Evolutionary conservation across 371 early-diverging fungal genomes (phyloP).

Genomic region (Batkoa obscura): DNA sequence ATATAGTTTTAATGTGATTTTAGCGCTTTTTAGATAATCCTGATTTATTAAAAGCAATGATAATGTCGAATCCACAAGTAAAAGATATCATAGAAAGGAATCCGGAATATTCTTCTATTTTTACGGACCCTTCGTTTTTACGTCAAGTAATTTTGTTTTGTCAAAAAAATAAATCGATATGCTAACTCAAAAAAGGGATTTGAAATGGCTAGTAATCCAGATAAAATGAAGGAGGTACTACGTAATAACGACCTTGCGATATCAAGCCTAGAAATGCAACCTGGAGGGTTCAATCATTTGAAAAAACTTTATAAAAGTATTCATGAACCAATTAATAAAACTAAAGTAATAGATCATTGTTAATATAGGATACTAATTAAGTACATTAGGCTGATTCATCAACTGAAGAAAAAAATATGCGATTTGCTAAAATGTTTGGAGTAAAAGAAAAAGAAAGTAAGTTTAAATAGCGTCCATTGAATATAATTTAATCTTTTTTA

Average conservation of each 20-base stretch:
- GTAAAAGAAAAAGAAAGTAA: conserved; percentile 30
- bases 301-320: conserved; percentile 54
- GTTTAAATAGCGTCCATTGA: not conserved
- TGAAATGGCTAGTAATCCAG: conserved; percentile 36
- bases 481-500: conserved; percentile 2
- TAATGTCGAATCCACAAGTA: conserved; percentile 52
- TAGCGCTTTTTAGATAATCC: conserved; percentile 9
- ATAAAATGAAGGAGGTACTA: conserved; percentile 59
- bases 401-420: conserved; percentile 40
- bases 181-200: conserved; percentile 7
- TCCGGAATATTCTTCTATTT: conserved; percentile 56
- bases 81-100: conserved; percentile 43
- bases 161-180: not conserved
- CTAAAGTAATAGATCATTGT: conserved; percentile 11
- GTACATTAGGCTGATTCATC: conserved; percentile 14
- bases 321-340: conserved; percentile 48
- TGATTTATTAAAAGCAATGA: conserved; percentile 48
- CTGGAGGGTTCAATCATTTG: conserved; percentile 71
- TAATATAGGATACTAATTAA: conserved; percentile 1
- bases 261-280: conserved; percentile 65
- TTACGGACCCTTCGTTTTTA: conserved; percentile 54
- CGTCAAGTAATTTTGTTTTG: conserved; percentile 23
- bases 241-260: conserved; percentile 71
- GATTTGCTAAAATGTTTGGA: conserved; percentile 42
- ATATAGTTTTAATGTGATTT: not conserved